Base-by-base conservation (phyloP, 305 asterid genomes). In the Solanum hybrid region DNA sequence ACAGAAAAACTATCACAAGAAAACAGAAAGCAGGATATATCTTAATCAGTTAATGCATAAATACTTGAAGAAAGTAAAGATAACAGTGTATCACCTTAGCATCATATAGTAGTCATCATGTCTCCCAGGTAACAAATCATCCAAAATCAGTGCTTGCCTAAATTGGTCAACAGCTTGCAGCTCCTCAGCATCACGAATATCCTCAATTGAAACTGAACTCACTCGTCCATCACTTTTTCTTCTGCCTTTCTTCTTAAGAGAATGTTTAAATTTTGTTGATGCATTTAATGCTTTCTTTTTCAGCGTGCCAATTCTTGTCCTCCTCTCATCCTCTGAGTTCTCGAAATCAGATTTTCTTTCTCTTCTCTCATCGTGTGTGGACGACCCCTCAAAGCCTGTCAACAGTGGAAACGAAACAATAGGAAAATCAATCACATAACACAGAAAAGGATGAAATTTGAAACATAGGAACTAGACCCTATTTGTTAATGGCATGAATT, bases 311-410 rank as follows among this genome's bases (percentile, higher is more conserved):
- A 95, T 96, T 92, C 94, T 94, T n/a, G 97, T 92, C 93, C 95
- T 94, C 84, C 97, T 93, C 88, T 96, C 98, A 87, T 96, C 98
- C 94, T 96, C 98, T 7, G 98, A 96, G 90, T 94, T 94, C 91
- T 95, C 98, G 89, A 95, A 94, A 92, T 96, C 98, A 79, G 98
- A 96, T 90, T 93, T 96, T 79, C 98, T 93, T 88, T 96, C 98
- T 91, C 95, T 93, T 94, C 93, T 96, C 94, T 94, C 98, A 64
- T 96, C 98, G 77, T 93, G 93, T 81, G 97, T 95, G 79, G 94
- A 95, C 36, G 96, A 94, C 42, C 96, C 98, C 91, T 95, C 98
- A 89, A 96, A 94, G 91, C 98, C 98, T 96, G 91, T 88, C 69
- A 73, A 91, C 88, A 89, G 60, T 32, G 51, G 72, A 88, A 71